A percentile compares a stretch with the other conserved stretches of the same genome.
These are phyloP conservation scores for Naganishia liquefaciens DNA, from an alignment of 1,284 basidiomycete genomes.

Conservation along the genomic window DNA sequence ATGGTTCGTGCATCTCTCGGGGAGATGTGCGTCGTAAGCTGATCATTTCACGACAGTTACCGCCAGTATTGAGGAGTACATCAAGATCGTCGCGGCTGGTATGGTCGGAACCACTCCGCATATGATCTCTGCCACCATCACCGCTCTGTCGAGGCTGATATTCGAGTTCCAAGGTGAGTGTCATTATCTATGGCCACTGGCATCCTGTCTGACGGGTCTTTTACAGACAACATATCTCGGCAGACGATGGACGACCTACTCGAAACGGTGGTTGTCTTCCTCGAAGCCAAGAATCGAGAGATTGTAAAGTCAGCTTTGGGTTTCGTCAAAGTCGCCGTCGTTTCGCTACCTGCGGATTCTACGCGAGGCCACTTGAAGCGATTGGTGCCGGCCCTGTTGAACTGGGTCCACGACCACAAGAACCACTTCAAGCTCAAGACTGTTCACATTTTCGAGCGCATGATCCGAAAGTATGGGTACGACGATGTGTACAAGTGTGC, in stretches of 20 bases:
- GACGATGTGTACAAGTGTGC: conserved; percentile 66
- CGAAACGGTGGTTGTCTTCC: conserved; percentile 82
- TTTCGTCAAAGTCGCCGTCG: conserved; percentile 89
- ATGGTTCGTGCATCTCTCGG: conserved; percentile 23
- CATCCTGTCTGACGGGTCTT: conserved; percentile 9
- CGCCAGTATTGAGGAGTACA: conserved; percentile 85
- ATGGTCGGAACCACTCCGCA: conserved; percentile 90
- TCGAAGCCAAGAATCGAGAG: conserved; percentile 90
- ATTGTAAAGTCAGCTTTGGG: conserved; percentile 96
- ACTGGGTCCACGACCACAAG: conserved; percentile 95
- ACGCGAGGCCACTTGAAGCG: conserved; percentile 72
- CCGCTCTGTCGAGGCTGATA: conserved; percentile 85
- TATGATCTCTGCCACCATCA: conserved; percentile 97
- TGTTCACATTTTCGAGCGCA: conserved; percentile 92
- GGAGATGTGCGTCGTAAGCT: neutral
- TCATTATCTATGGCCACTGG: neutral
- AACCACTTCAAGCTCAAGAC: conserved; percentile 99
- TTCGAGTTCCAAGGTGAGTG: conserved; percentile 90
- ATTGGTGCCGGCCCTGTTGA: conserved; percentile 81
- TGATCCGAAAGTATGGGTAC: conserved; percentile 88
- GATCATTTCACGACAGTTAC: conserved; percentile 56
- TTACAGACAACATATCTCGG: conserved; percentile 67
- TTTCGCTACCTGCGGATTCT: conserved; percentile 72
- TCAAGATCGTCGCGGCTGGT: conserved; percentile 97
- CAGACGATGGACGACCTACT: conserved; percentile 85